Evolutionary conservation across 495 filamentous ascomycete species (phyloP).

Genomic region (Elaphomyces granulatus): DNA sequence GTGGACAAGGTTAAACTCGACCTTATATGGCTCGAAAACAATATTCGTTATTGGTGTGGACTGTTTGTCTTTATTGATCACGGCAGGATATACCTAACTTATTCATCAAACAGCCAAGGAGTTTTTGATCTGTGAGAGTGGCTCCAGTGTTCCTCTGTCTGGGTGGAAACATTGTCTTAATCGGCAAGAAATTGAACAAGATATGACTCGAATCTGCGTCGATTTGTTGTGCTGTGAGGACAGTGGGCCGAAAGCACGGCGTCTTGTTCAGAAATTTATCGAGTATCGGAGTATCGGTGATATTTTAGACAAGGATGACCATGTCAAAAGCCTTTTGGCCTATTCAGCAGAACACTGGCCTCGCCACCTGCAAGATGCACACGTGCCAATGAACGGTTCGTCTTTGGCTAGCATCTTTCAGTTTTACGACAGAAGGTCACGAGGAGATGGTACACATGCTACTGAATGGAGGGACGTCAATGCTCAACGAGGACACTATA

Average conservation of each 20-base stretch:
- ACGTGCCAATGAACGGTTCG: neutral
- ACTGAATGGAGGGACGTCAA: no score
- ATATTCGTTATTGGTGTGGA: conserved; percentile 22
- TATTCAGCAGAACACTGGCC: conserved; percentile 18
- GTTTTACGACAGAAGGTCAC: conserved; percentile 10
- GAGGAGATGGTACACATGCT: no score
- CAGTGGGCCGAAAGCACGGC: conserved; percentile 2
- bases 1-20: conserved; percentile 14
- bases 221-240: conserved; percentile 14
- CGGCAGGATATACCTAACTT: conserved; percentile 22
- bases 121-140: conserved; percentile 13
- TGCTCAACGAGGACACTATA: conserved; percentile 5
- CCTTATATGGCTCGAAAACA: conserved; percentile 5
- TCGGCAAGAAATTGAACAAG: conserved; percentile 6
- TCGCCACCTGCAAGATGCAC: conserved; percentile 11
- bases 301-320: neutral
- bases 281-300: no score
- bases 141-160: conserved; percentile 1
- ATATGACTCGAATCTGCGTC: conserved; percentile 13
- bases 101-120: conserved; percentile 23
- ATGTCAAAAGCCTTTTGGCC: conserved; percentile 8
- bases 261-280: conserved; percentile 6
- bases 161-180: conserved; percentile 5
- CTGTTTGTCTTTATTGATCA: conserved; percentile 26
- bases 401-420: conserved; percentile 4